phyloP scores from a whole-genome alignment of 2,329 filamentous ascomycete genomes.

The Aspergillus eucalypticola region DNA sequence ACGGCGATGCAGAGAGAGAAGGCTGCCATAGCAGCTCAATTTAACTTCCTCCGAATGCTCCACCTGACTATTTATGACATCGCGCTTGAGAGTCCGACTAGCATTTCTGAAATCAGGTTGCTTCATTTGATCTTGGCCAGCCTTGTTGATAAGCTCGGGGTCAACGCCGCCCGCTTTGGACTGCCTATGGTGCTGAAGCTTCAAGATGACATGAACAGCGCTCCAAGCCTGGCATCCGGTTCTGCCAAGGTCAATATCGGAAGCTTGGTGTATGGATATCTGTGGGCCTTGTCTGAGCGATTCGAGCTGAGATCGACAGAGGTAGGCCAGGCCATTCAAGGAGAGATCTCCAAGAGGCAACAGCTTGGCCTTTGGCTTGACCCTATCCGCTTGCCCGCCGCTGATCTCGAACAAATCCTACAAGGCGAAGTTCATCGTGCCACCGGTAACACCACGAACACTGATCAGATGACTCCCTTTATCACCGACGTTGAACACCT shows the following conservation, averaged over 20 bases:
- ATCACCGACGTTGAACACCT: constrained; percentile 66
- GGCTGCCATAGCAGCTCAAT: constrained; percentile 53
- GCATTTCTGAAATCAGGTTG: constrained; percentile 72
- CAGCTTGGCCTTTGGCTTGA: constrained; percentile 78
- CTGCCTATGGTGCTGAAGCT: constrained; percentile 86
- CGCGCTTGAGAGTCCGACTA: constrained; percentile 70
- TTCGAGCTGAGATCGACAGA: constrained; percentile 73
- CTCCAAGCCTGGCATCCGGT: constrained; percentile 43
- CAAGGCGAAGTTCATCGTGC: constrained; percentile 46
- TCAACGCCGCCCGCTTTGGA: constrained; percentile 77
- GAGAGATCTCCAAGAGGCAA: constrained; percentile 73
- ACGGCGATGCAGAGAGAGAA: constrained; percentile 65
- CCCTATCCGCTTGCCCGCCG: constrained; percentile 69
- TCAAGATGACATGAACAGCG: constrained; percentile 71
- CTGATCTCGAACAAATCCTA: constrained; percentile 62
- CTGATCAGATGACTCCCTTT: constrained; percentile 66
- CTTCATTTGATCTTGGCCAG: constrained; percentile 75
- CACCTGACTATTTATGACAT: constrained; percentile 91
- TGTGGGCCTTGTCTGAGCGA: constrained; percentile 75
- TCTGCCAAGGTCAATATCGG: constrained; percentile 75
- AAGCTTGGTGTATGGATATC: constrained; percentile 84
- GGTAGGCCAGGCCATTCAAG: constrained; percentile 69
- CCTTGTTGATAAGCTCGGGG: constrained; percentile 73
- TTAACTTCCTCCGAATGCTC: constrained; percentile 77
- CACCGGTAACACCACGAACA: constrained; percentile 44